These are phyloP conservation scores for Pichia phayaonensis DNA, from an alignment of 805 yeast genomes.

Conservation along the genomic window DNA sequence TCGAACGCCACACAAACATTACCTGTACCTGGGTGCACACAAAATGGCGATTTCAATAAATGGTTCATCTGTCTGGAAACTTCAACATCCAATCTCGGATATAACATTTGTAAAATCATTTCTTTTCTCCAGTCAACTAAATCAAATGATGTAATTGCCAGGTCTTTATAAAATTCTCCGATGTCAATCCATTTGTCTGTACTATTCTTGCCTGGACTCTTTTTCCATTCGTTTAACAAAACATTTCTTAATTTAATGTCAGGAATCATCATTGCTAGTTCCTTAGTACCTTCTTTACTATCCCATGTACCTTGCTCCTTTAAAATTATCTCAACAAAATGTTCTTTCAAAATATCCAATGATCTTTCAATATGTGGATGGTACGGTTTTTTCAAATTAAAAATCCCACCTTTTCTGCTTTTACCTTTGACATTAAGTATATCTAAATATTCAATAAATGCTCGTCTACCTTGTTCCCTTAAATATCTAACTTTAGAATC, in stretches of 20 bases:
- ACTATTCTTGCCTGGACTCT: constrained; percentile 44
- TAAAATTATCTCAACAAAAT: constrained; percentile 59
- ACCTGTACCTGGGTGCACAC: constrained; percentile 95
- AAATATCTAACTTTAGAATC: constrained; percentile 72
- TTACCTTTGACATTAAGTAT: constrained; percentile 51
- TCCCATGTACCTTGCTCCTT: constrained; percentile 87
- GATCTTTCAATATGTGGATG: constrained; percentile 86
- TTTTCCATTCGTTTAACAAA: constrained; percentile 53
- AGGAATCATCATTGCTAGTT: constrained; percentile 54
- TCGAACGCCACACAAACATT: constrained; percentile 88
- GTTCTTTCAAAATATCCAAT: constrained; percentile 52
- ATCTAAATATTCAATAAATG: constrained; percentile 79
- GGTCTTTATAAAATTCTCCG: constrained; percentile 39
- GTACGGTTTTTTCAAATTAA: constrained; percentile 64
- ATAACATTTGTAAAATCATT: constrained; percentile 67
- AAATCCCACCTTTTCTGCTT: constrained; percentile 33
- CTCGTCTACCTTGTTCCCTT: constrained; percentile 65
- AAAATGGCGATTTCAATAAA: constrained; percentile 90
- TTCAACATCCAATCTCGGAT: constrained; percentile 89
- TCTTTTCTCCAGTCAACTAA: constrained; percentile 69
- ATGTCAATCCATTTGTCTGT: constrained; percentile 74
- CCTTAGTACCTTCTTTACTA: constrained; percentile 43
- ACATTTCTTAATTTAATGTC: constrained; percentile 49
- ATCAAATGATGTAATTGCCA: constrained; percentile 31
- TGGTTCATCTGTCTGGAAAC: constrained; percentile 88